A percentile compares a stretch with the other conserved stretches of the same genome.
phyloP scores from a whole-genome alignment of 176 grass and related monocot species.

The Poa annua region DNA sequence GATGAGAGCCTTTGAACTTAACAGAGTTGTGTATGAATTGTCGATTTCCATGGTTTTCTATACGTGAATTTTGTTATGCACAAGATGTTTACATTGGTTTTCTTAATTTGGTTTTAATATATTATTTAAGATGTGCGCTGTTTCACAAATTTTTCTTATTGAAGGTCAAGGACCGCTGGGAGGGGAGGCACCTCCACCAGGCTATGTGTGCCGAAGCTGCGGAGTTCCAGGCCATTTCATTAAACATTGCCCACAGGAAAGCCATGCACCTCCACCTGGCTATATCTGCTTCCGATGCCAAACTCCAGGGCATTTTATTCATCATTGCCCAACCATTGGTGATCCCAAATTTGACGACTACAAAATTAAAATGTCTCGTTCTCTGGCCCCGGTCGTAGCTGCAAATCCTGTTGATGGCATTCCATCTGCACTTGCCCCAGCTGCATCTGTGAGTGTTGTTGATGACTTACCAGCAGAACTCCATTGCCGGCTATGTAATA shows the following conservation, averaged over 20 bases:
- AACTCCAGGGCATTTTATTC: constrained; percentile 73
- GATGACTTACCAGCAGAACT: constrained; percentile 66
- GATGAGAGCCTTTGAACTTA: not conserved
- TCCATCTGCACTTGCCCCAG: constrained; percentile 42
- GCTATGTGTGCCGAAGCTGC: constrained; percentile 66
- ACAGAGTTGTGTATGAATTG: not conserved
- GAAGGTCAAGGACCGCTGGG: constrained; percentile 50
- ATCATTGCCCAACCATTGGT: constrained; percentile 63
- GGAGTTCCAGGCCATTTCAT: constrained; percentile 73
- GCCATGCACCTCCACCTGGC: constrained; percentile 53
- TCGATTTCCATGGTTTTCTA: not conserved
- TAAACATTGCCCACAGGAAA: constrained; percentile 56
- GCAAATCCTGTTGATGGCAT: constrained; percentile 44
- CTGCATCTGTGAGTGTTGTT: constrained; percentile 38
- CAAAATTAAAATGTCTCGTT: constrained; percentile 38
- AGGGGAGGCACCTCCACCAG: constrained; percentile 50
- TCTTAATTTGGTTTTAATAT: constrained; percentile 6
- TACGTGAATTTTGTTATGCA: not conserved
- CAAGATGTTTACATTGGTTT: not conserved
- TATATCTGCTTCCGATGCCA: constrained; percentile 70
- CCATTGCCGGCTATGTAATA: constrained; percentile 58
- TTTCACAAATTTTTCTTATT: constrained; percentile 36
- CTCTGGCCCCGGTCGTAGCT: constrained; percentile 46
- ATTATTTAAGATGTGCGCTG: constrained; percentile 1
- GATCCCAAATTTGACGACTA: constrained; percentile 58